A percentile compares a stretch with the other conserved stretches of the same genome.
These are phyloP conservation scores for Colletotrichum sp. DNA, from an alignment of 2,329 filamentous ascomycete genomes.

Conservation along the genomic window DNA sequence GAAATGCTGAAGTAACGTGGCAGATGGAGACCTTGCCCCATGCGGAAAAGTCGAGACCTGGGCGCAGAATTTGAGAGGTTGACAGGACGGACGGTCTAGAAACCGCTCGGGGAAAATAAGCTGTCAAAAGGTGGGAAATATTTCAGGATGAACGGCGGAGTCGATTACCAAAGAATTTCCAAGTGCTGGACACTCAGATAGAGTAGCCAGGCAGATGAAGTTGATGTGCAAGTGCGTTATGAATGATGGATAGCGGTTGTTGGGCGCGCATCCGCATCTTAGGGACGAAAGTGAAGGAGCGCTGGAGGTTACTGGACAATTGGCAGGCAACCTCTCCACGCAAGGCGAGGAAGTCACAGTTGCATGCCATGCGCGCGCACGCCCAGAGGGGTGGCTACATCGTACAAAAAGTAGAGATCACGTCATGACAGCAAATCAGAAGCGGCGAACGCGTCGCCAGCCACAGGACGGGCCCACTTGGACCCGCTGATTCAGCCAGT, in stretches of 20 bases:
- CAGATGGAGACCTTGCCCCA: conserved; percentile 20
- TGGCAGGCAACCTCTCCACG: neutral
- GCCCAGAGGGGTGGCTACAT: neutral
- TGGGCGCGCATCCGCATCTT: neutral
- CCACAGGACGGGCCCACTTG: conserved; percentile 36
- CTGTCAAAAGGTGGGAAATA: neutral
- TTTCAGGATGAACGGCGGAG: neutral
- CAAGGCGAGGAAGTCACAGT: neutral
- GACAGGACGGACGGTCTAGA: neutral
- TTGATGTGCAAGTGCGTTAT: neutral
- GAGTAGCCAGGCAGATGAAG: neutral
- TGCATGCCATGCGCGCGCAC: neutral
- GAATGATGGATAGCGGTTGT: neutral
- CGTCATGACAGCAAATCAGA: conserved; percentile 25
- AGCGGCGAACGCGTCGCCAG: neutral
- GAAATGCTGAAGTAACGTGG: conserved; percentile 20
- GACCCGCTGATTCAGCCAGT: conserved; percentile 54
- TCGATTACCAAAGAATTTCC: neutral
- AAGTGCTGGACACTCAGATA: neutral
- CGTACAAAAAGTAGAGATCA: neutral
- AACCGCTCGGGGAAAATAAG: neutral
- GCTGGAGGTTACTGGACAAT: neutral
- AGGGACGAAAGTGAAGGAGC: neutral
- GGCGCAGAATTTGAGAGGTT: conserved; percentile 10
- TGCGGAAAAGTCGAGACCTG: conserved; percentile 6